phyloP scores from a whole-genome alignment of 345 rosid genomes.

The Lepidium sativum region DNA sequence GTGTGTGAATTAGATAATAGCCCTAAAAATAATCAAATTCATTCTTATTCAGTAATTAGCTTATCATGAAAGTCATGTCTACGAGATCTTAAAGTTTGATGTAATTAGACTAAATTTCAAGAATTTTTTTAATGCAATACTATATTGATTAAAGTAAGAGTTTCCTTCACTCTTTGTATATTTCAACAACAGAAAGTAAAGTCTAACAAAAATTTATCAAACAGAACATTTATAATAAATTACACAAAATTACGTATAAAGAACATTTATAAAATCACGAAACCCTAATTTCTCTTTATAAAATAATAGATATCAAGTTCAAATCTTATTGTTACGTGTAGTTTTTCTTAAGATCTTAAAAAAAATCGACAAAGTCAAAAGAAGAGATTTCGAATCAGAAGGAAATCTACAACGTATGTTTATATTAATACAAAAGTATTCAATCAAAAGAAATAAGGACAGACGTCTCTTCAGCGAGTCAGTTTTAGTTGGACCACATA shows the following conservation, averaged over 20 bases:
- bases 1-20: too few relatives aligned
- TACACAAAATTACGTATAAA: background rate
- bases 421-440: background rate
- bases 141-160: too few relatives aligned
- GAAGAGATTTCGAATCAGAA: background rate
- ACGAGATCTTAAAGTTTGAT: too few relatives aligned
- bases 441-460: background rate
- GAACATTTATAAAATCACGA: background rate
- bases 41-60: too few relatives aligned
- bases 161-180: background rate
- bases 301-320: background rate
- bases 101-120: too few relatives aligned
- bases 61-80: too few relatives aligned
- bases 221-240: background rate
- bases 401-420: conserved; percentile 3
- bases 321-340: background rate
- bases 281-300: too few relatives aligned
- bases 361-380: background rate
- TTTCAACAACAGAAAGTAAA: background rate
- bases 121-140: too few relatives aligned
- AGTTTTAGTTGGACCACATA: background rate
- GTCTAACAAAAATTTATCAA: background rate
- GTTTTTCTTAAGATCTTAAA: background rate
- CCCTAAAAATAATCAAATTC: too few relatives aligned
- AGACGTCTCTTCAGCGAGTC: conserved; percentile 6